phyloP scores from a whole-genome alignment of 805 yeast species.

The Wickerhamiella slavikovae region DNA sequence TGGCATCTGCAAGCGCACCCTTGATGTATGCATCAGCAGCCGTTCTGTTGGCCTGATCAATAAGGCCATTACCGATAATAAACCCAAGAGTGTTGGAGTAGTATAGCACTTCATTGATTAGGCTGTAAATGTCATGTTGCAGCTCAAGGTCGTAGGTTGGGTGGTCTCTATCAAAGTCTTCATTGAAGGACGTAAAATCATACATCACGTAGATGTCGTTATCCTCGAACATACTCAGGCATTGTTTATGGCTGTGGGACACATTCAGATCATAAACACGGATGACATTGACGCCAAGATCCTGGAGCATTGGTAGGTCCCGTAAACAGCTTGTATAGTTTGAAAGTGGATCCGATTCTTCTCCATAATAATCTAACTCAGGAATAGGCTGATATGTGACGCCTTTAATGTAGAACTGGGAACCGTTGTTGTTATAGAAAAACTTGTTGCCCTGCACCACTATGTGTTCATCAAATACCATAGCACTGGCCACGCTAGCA shows the following conservation, averaged over 20 bases:
- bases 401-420: constrained; percentile 75
- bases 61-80: constrained; percentile 96
- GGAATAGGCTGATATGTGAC: constrained; percentile 56
- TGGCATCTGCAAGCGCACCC: constrained; percentile 89
- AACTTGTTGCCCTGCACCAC: constrained; percentile 57
- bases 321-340: constrained; percentile 49
- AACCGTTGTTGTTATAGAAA: constrained; percentile 47
- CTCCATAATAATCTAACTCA: constrained; percentile 27
- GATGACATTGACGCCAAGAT: constrained; percentile 53
- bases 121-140: constrained; percentile 57
- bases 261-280: constrained; percentile 80
- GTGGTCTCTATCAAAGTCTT: constrained; percentile 51
- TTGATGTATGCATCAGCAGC: constrained; percentile 86
- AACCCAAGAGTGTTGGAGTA: constrained; percentile 77
- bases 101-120: constrained; percentile 54
- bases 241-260: constrained; percentile 46
- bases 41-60: constrained; percentile 63
- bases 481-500: constrained; percentile 9
- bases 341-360: constrained; percentile 56
- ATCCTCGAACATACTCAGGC: constrained; percentile 53
- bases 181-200: constrained; percentile 71
- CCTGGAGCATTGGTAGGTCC: constrained; percentile 57
- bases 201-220: constrained; percentile 85
- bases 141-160: constrained; percentile 64
- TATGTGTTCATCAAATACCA: constrained; percentile 25